Percentiles rank a stretch among this genome's conserved stretches.
phyloP scores from a whole-genome alignment of 208 protist genomes.

The Leishmania amazonensis region DNA sequence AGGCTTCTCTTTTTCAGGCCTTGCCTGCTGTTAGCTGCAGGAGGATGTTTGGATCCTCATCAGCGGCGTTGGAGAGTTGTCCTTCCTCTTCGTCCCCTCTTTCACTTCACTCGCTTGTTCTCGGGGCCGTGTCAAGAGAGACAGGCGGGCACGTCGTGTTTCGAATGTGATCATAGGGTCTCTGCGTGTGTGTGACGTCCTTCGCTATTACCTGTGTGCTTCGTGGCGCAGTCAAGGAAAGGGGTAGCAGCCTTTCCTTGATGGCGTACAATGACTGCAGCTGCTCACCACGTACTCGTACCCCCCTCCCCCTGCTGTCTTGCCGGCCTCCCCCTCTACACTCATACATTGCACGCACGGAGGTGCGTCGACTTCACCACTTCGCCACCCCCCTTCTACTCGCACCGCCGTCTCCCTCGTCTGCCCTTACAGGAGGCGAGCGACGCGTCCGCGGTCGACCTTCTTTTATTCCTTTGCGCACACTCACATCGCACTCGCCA shows the following conservation, averaged over 20 bases:
- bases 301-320: background rate
- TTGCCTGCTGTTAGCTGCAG: background rate
- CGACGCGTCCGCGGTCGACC: background rate
- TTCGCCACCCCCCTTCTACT: background rate
- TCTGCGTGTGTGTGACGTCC: background rate
- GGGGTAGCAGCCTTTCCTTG: background rate
- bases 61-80: background rate
- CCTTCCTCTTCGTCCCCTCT: background rate
- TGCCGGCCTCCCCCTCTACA: background rate
- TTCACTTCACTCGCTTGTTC: background rate
- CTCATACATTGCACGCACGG: background rate
- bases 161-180: background rate
- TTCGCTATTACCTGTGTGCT: background rate
- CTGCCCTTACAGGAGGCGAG: background rate
- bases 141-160: background rate
- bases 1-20: background rate
- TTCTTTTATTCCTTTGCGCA: background rate
- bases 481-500: constrained; percentile 10
- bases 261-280: background rate
- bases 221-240: background rate
- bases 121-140: background rate
- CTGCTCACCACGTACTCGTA: background rate
- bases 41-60: background rate
- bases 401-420: background rate
- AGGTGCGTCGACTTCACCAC: background rate